phyloP scores from a whole-genome alignment of 768 basidiomycete genomes.

The Naematelia encephala region DNA sequence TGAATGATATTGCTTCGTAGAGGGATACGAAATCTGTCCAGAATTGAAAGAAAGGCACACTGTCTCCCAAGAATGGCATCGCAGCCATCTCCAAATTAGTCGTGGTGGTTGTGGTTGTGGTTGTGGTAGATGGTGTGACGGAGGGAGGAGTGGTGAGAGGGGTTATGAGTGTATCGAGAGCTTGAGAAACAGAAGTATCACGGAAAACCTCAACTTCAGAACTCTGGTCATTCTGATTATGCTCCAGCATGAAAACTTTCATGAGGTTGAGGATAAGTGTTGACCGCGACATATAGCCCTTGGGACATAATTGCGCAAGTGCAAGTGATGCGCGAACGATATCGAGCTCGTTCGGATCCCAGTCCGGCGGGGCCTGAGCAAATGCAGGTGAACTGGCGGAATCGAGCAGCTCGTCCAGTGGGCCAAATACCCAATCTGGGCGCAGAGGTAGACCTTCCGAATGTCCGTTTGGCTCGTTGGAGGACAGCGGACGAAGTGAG shows the following conservation, averaged over 20 bases:
- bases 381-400: constrained; percentile 73
- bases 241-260: constrained; percentile 95
- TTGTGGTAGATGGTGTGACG: too few relatives aligned
- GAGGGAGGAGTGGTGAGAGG: not conserved
- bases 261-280: constrained; percentile 73
- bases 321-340: constrained; percentile 67
- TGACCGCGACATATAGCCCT: constrained; percentile 54
- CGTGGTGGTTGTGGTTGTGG: too few relatives aligned
- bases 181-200: constrained; percentile 60
- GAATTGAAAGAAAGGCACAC: constrained; percentile 85
- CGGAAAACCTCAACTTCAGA: constrained; percentile 60
- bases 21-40: constrained; percentile 85
- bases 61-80: constrained; percentile 41
- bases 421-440: constrained; percentile 65
- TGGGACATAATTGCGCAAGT: constrained; percentile 57
- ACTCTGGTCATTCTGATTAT: constrained; percentile 58
- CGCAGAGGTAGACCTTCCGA: constrained; percentile 53
- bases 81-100: constrained; percentile 23
- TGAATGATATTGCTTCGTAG: constrained; percentile 89
- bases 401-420: constrained; percentile 73
- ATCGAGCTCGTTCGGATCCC: constrained; percentile 77
- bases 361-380: constrained; percentile 62
- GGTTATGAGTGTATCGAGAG: not conserved
- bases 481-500: constrained; percentile 57
- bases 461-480: constrained; percentile 45